Evolutionary conservation across 805 yeast genomes (phyloP).

Genomic region (Cyberlindnera galapagoensis): DNA sequence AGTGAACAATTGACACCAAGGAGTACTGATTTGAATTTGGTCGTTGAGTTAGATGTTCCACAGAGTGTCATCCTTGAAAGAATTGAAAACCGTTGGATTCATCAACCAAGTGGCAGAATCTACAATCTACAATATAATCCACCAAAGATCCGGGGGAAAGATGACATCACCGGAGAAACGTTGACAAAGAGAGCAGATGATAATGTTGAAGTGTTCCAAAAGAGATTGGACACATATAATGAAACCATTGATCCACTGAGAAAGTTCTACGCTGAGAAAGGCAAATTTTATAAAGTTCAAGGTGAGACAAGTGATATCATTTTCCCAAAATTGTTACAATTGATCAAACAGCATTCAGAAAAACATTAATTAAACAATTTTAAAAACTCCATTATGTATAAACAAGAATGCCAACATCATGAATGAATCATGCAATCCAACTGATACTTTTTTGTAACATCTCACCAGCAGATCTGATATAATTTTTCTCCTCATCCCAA

Average conservation of each 20-base stretch:
- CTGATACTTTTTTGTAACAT: slow-evolving; percentile 22
- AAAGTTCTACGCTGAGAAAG: slow-evolving; percentile 46
- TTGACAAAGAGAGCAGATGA: slow-evolving; percentile 79
- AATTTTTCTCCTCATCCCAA: slow-evolving; percentile 68
- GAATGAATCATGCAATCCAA: slow-evolving; percentile 29
- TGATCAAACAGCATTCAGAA: slow-evolving; percentile 30
- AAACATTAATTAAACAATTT: not conserved
- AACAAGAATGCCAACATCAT: too few relatives aligned
- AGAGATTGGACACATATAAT: slow-evolving; percentile 59
- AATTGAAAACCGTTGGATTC: slow-evolving; percentile 82
- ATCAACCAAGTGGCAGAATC: slow-evolving; percentile 76
- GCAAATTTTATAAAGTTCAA: slow-evolving; percentile 47
- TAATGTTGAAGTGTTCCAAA: slow-evolving; percentile 62
- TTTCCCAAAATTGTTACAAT: slow-evolving; percentile 56
- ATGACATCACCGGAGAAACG: slow-evolving; percentile 88
- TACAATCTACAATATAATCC: slow-evolving; percentile 86
- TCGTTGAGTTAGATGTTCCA: slow-evolving; percentile 87
- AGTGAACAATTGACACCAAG: slow-evolving; percentile 34
- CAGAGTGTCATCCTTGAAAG: slow-evolving; percentile 73
- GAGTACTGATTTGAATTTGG: slow-evolving; percentile 51
- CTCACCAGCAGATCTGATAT: slow-evolving; percentile 27
- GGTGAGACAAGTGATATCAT: slow-evolving; percentile 85
- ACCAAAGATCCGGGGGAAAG: slow-evolving; percentile 74
- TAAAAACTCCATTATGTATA: too few relatives aligned
- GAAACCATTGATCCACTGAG: slow-evolving; percentile 56